Base-by-base conservation (phyloP, 73 alveolate genomes). In the Durusdinium trenchii region DNA sequence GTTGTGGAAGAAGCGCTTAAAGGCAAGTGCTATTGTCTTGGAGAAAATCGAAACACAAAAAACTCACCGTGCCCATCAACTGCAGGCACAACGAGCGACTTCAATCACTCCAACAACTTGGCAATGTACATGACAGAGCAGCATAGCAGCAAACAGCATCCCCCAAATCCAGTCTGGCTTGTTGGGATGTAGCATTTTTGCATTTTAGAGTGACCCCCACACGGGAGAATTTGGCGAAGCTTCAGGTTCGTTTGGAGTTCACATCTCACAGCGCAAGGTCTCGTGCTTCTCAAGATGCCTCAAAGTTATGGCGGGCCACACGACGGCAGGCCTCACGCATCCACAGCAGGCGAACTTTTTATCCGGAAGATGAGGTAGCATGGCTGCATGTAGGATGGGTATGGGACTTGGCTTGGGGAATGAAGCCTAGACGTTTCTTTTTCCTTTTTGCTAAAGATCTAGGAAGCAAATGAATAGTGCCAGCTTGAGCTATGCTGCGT, bases 281-380 rank as follows among this genome's bases (percentile, higher is more conserved):
- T 54, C 87, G 87, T 76, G 87, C 87, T 10, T 54, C 87, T 40
- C 87, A 76, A 76, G 60, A 43, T 71, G 51, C 84, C 10, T 12
- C 87, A 40, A 38, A 42, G 35, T 7, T 76, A 35, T 76, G 87
- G 87, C 87, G 87, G 43, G 87, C 87, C 87, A 76, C 87, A 10
- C 57, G 87, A 23, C 54, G 40, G 42, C 60, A 40, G 87, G 61
- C 23, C 32, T 9, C 61, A 6, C 54, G 87, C 87, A 40, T 40
- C 60, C 3, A 14, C 20, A 26, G 54, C 61, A 76, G 87, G 45
- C 40, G 23, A 60, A 76, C 32, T 40, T 76, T 40, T 23, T 43
- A 47, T 36, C 87, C 87, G 36, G 50, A 40, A 12, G 87, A 76
- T 45, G 87, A 28, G 6, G 26, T 50, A 5, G 83, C 61, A 9